Evolutionary conservation across 192 early-diverging fungal genomes (phyloP), one percentile per base, ranked within the genome.

Genomic region (Rhizophlyctis rosea): DNA sequence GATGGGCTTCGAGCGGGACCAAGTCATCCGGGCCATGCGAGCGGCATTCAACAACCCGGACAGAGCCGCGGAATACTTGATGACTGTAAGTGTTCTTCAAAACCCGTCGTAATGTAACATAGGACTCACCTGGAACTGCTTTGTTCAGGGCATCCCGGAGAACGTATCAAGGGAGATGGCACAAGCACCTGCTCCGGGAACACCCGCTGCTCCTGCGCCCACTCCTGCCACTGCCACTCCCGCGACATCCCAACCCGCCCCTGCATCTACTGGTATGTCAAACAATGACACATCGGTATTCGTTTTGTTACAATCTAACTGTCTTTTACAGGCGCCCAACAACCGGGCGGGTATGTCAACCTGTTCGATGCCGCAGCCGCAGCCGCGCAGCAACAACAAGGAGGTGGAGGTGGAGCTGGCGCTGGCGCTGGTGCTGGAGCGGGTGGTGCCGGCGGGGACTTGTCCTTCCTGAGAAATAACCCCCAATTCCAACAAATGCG

Each of bases 41-140:
- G 96, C 96, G 4, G 94, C 92, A 64, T 97, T 90, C 68, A 96
- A 96, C 71, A 98, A 98, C 72, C 93, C 96, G 1, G 94, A 97
- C 73, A 82, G 96, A 59, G 96, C 96, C 25, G 94, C 90, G 9
- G 96, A 98, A 73, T 98, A 97, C 67, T 76, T 98, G 50, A 84
- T 96, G 65, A 97, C 69, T 52, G 90, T 92, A 80, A 35, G 77
- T 65, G 28, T 24, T 35, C 53, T 11, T 62, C 39, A 48, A 7
- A 33, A 52, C 34, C 11, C 35, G 5, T 18, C 16, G 24, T 29
- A 62, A 27, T 5, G 61, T 14, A 9, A 24, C 11, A 24, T 39
- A 21, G 56, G 35, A 21, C 56, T 57, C 7, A 35, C 11, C 28
- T 16, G 5, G 24, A 14, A 24, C 13, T 57, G 2, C 54, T 64